Conservation (phyloP, 345 rosid species). For the Ceriops tagal region DNA sequence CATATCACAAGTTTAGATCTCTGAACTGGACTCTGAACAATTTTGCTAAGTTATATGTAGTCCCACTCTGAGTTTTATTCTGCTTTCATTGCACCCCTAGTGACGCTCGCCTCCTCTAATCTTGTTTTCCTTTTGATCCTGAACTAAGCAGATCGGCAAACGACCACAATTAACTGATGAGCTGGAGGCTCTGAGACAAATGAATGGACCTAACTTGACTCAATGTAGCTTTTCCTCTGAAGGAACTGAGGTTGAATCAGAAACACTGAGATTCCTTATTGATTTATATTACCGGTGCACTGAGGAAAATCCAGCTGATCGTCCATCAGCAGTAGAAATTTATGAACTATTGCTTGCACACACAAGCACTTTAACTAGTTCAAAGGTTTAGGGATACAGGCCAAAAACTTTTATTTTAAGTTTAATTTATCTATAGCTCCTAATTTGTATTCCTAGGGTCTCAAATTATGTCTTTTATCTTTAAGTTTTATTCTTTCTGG, state of each 20-base stretch:
- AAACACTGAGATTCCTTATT: constrained; percentile 59
- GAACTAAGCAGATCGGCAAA: constrained; percentile 53
- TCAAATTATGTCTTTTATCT: not conserved
- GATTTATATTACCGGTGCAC: constrained; percentile 68
- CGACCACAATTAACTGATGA: constrained; percentile 64
- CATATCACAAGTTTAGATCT: not conserved
- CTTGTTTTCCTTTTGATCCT: not conserved
- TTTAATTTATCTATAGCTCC: not conserved
- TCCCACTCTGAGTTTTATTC: not conserved
- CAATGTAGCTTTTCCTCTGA: constrained; percentile 29
- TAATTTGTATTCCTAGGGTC: constrained; percentile 31
- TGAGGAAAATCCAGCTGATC: constrained; percentile 56
- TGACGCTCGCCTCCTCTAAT: constrained; percentile 4
- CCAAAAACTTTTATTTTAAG: constrained; percentile 14
- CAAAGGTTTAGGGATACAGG: constrained; percentile 13
- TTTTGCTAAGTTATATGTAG: not conserved
- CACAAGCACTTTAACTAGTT: constrained; percentile 21
- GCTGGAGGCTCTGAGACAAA: constrained; percentile 45
- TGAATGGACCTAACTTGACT: constrained; percentile 25
- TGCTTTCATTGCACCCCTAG: not conserved
- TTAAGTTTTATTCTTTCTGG: constrained; percentile 11
- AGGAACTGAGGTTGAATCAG: constrained; percentile 42
- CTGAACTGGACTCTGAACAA: not conserved
- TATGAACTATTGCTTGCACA: constrained; percentile 41
- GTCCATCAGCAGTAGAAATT: constrained; percentile 60